Conservation (phyloP, 805 yeast genomes). For the Saturnispora ahearnii region DNA sequence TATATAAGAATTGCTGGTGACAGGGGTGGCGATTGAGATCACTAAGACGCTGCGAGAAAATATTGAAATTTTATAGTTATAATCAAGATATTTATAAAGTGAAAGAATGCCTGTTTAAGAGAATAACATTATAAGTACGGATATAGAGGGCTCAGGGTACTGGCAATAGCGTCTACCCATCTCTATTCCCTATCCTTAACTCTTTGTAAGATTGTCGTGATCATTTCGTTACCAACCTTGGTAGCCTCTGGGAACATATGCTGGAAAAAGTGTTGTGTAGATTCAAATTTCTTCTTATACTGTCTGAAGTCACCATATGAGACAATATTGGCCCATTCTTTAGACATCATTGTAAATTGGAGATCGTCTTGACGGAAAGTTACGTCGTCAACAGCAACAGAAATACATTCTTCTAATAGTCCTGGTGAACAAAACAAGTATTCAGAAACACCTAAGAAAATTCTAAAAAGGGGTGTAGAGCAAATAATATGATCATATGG, state of each 20-base stretch:
- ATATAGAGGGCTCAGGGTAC: background rate
- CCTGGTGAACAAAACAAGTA: constrained; percentile 81
- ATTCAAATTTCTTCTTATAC: constrained; percentile 65
- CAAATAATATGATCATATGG: constrained; percentile 97
- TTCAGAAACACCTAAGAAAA: constrained; percentile 89
- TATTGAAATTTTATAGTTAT: background rate
- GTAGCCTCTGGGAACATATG: constrained; percentile 88
- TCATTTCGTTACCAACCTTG: constrained; percentile 88
- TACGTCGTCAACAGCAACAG: constrained; percentile 56
- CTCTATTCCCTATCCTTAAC: constrained; percentile 21
- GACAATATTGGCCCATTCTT: constrained; percentile 80
- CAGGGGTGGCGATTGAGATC: background rate
- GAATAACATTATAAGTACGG: background rate
- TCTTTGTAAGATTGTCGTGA: constrained; percentile 53
- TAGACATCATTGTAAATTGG: constrained; percentile 86
- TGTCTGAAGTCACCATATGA: constrained; percentile 63
- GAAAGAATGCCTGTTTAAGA: background rate
- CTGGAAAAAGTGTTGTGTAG: constrained; percentile 72
- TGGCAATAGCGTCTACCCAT: background rate
- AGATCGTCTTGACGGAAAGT: constrained; percentile 82
- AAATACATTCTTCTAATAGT: constrained; percentile 69
- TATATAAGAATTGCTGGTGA: background rate
- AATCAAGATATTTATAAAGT: background rate
- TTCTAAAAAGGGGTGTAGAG: constrained; percentile 87
- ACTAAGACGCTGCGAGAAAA: background rate